A percentile compares a stretch with the other conserved stretches of the same genome.
Evolutionary conservation across 768 basidiomycete genomes (phyloP).

Genomic region (Amyloporia xantha): DNA sequence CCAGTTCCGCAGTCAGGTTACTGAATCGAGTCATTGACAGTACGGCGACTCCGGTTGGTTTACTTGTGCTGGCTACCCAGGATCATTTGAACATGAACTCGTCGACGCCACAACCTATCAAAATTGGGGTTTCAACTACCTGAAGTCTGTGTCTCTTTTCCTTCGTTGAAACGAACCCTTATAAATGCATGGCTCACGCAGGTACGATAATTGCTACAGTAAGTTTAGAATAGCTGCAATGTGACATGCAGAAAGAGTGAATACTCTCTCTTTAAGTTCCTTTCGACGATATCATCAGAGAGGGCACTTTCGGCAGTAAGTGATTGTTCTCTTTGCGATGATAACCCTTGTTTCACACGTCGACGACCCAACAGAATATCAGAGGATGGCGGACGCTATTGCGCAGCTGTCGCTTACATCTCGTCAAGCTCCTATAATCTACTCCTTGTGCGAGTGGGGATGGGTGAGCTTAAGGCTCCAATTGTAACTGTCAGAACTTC

Average conservation of each 20-base stretch:
- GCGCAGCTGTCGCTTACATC: constrained; percentile 37
- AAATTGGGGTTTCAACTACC: constrained; percentile 59
- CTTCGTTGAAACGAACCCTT: too few relatives aligned
- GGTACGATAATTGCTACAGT: constrained; percentile 56
- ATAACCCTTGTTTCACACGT: not conserved
- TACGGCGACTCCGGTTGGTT: constrained; percentile 67
- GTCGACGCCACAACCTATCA: constrained; percentile 53
- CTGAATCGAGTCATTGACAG: constrained; percentile 21
- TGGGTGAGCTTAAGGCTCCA: constrained; percentile 31
- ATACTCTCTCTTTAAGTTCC: constrained; percentile 7
- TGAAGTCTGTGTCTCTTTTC: constrained; percentile 39
- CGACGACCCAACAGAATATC: constrained; percentile 39
- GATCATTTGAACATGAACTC: constrained; percentile 58
- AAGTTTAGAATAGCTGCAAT: constrained; percentile 21
- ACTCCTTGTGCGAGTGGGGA: constrained; percentile 67
- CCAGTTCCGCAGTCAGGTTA: not conserved
- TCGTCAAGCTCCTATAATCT: constrained; percentile 47
- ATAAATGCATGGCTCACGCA: not conserved
- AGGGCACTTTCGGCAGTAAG: constrained; percentile 21
- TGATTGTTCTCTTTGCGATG: too few relatives aligned
- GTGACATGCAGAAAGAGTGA: too few relatives aligned
- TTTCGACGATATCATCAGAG: constrained; percentile 11
- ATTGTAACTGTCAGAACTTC: not conserved
- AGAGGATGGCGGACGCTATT: constrained; percentile 57
- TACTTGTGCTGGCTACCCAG: constrained; percentile 58